Evolutionary conservation across 2,329 filamentous ascomycete species (phyloP).

Genomic region (Clonostachys chloroleuca): DNA sequence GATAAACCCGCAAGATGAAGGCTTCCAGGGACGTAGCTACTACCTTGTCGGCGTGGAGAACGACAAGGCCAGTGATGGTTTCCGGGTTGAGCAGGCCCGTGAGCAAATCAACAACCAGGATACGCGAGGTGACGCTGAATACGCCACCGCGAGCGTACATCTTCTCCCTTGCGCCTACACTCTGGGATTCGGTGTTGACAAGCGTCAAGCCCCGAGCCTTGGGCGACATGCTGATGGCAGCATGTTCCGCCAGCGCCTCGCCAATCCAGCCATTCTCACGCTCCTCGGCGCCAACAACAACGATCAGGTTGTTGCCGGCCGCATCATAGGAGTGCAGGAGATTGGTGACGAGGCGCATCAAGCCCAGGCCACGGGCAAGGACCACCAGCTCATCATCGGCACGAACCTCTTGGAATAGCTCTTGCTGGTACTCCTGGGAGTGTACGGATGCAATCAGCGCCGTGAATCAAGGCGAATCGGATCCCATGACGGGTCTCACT

Average conservation of each 20-base stretch:
- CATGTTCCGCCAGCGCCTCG: constrained; percentile 92
- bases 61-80: constrained; percentile 79
- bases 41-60: constrained; percentile 85
- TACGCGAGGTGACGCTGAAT: constrained; percentile 93
- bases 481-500: not conserved
- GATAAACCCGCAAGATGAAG: constrained; percentile 89
- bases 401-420: constrained; percentile 86
- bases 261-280: constrained; percentile 96
- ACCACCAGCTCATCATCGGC: constrained; percentile 91
- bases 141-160: constrained; percentile 88
- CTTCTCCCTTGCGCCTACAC: constrained; percentile 80
- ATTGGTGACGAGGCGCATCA: constrained; percentile 91
- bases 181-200: constrained; percentile 93
- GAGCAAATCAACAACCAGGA: constrained; percentile 88
- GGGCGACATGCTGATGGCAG: constrained; percentile 78
- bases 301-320: constrained; percentile 85
- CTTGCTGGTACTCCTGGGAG: constrained; percentile 82
- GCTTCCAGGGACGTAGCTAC: constrained; percentile 86
- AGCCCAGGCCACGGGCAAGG: constrained; percentile 84
- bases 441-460: constrained; percentile 6
- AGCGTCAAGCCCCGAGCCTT: constrained; percentile 82
- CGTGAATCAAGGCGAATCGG: not conserved
- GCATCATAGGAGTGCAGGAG: constrained; percentile 96
- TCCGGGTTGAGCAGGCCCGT: constrained; percentile 78
- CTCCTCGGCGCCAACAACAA: constrained; percentile 86